Evolutionary conservation across 73 alveolate genomes (phyloP), one percentile per base, ranked within the genome.

Genomic region (Uronychia setigera): DNA sequence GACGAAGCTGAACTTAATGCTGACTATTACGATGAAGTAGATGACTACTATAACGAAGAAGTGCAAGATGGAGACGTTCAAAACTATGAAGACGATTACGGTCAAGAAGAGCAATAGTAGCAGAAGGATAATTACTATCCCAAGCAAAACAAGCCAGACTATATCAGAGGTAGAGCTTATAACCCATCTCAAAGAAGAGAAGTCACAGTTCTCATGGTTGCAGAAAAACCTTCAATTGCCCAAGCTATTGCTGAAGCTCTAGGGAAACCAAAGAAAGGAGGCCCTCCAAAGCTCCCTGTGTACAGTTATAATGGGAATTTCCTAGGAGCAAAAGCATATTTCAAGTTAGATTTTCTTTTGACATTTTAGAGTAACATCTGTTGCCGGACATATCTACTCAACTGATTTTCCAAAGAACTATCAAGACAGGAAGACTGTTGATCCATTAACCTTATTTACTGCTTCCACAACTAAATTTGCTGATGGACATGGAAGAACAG

Each of bases 201-300:
- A 89, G 90, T 59, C 88, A 89, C 57, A 88, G 98, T 98, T 32
- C 90, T 98, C 92, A 98, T 98, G 99, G 99, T 98, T 59, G 99
- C 99, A 1, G 99, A 98, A 88, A 98, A 98, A 89, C 99, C 99
- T 5, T 96, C 99, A 33, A 98, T 98, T 57, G 99, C 99, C 34
- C 91, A 94, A 87, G 92, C 99, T 32, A 93, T 98, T 81, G 97
- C 99, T 77, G 98, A 96, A 74, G 99, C 97, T 27, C 93, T 85
- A n/a, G 79, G 92, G 87, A 30, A 87, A 91, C 75, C 74, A 79
- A 59, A 88, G 85, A 74, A 77, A 32, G 57, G 83, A 78, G 92
- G 94, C 26, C 82, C 83, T 26, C 94, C 94, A 46, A 92, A 84
- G 67, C 80, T 80, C 58, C 95, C 92, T 67, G 88, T 94, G 91